Evolutionary conservation across 148 eudicot genomes (phyloP).

Genomic region (Camellia japonica): DNA sequence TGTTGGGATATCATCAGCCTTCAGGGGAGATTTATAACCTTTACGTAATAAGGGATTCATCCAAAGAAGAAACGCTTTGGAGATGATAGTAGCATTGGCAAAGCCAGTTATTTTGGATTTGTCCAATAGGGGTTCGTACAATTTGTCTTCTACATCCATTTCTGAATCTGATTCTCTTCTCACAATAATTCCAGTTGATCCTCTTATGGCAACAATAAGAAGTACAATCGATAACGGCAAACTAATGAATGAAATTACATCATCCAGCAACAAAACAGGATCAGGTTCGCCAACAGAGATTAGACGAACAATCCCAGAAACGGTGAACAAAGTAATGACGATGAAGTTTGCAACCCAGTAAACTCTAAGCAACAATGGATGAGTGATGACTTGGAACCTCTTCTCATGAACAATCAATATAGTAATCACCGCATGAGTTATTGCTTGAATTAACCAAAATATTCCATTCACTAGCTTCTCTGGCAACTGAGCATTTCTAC

Average conservation of each 20-base stretch:
- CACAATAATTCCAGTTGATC: slow-evolving; percentile 57
- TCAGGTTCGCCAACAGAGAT: slow-evolving; percentile 29
- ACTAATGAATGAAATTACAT: slow-evolving; percentile 38
- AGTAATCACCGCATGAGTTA: slow-evolving; percentile 48
- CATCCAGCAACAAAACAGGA: slow-evolving; percentile 41
- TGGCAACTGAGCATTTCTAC: slow-evolving; percentile 22
- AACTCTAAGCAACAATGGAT: slow-evolving; percentile 54
- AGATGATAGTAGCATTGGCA: slow-evolving; percentile 63
- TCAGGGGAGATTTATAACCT: slow-evolving; percentile 67
- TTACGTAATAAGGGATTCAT: slow-evolving; percentile 66
- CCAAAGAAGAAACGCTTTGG: slow-evolving; percentile 82
- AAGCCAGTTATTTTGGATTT: slow-evolving; percentile 48
- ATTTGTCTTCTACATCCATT: slow-evolving; percentile 29
- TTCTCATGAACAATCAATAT: slow-evolving; percentile 61
- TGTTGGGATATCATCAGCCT: slow-evolving; percentile 60
- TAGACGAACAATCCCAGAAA: slow-evolving; percentile 48
- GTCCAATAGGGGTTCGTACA: slow-evolving; percentile 53
- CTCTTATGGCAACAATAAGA: slow-evolving; percentile 44
- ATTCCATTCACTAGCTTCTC: slow-evolving; percentile 57
- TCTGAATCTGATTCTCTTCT: slow-evolving; percentile 19
- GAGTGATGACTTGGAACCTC: slow-evolving; percentile 49
- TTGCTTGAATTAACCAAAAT: slow-evolving; percentile 62
- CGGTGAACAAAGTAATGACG: slow-evolving; percentile 43
- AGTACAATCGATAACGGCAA: slow-evolving; percentile 50
- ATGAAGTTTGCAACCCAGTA: slow-evolving; percentile 57